phyloP scores from a whole-genome alignment of 345 rosid genomes.

The Populus euphratica region DNA sequence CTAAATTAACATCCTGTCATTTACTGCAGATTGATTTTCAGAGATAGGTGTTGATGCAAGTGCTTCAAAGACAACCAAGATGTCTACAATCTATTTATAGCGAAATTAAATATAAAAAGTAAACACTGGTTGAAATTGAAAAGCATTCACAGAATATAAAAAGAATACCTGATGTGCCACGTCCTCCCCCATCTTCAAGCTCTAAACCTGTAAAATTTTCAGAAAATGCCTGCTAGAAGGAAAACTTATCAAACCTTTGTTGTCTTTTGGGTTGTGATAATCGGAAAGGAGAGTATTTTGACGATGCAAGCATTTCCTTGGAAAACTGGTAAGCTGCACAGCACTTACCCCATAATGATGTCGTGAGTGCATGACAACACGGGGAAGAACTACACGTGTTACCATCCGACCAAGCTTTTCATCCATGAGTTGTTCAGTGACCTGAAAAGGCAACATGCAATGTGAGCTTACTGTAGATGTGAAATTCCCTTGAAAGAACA shows the following conservation, averaged over 20 bases:
- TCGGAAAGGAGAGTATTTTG: neutral
- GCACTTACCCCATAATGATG: conserved; percentile 85
- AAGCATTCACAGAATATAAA: neutral
- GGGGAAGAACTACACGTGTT: conserved; percentile 95
- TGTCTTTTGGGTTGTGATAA: conserved; percentile 3
- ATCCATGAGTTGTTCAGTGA: conserved; percentile 80
- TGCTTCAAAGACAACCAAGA: neutral
- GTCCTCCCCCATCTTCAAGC: conserved; percentile 99
- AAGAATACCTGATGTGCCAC: conserved; percentile 85
- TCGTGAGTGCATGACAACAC: conserved; percentile 91
- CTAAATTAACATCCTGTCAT: neutral
- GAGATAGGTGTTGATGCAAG: neutral
- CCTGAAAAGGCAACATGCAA: conserved; percentile 37
- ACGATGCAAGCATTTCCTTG: neutral
- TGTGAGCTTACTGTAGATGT: neutral
- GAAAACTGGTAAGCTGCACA: neutral
- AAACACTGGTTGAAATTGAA: neutral
- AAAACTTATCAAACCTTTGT: conserved; percentile 8
- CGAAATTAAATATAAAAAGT: neutral
- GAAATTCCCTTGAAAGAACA: neutral
- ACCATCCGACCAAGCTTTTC: conserved; percentile 90
- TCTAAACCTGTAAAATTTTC: conserved; percentile 94
- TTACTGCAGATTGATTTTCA: neutral
- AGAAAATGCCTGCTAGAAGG: conserved; percentile 70
- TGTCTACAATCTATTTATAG: too few relatives aligned